Conservation (phyloP, 2,329 filamentous ascomycete genomes). For the Lecanicillium sp. region DNA sequence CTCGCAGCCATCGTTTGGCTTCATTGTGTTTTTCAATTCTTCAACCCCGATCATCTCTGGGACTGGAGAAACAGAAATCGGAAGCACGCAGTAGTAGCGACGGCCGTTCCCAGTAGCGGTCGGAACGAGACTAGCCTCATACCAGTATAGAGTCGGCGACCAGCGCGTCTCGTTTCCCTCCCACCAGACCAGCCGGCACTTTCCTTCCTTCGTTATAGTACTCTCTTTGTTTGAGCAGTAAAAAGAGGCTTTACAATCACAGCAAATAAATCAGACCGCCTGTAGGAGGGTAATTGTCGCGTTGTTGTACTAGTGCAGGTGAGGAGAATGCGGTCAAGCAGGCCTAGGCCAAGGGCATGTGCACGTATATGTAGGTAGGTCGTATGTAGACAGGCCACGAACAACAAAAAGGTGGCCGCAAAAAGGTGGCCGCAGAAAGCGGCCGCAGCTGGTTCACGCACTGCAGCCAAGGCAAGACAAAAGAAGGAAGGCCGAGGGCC, state of each 20-base stretch:
- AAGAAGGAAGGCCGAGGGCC: neutral
- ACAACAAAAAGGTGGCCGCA: conserved; percentile 1
- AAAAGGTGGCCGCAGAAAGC: neutral
- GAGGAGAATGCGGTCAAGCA: conserved; percentile 12
- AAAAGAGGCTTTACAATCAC: neutral
- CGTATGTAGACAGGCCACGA: neutral
- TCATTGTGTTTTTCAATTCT: neutral
- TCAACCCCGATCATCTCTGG: neutral
- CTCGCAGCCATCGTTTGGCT: neutral
- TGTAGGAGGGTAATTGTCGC: neutral
- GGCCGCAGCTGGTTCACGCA: neutral
- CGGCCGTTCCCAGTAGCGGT: neutral
- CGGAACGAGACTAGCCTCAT: conserved; percentile 9
- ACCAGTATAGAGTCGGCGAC: conserved; percentile 2
- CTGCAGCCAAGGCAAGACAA: neutral
- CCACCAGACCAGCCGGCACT: neutral
- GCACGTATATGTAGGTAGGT: conserved; percentile 8
- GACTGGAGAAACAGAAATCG: neutral
- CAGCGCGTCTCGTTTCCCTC: conserved; percentile 2
- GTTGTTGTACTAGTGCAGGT: conserved; percentile 3
- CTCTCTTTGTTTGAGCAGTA: neutral
- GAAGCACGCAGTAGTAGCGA: conserved; percentile 2
- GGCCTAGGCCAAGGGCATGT: conserved; percentile 2
- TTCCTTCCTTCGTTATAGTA: neutral
- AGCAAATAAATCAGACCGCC: conserved; percentile 4